phyloP scores from a whole-genome alignment of 2,329 filamentous ascomycete species.

The Alternaria viburni region DNA sequence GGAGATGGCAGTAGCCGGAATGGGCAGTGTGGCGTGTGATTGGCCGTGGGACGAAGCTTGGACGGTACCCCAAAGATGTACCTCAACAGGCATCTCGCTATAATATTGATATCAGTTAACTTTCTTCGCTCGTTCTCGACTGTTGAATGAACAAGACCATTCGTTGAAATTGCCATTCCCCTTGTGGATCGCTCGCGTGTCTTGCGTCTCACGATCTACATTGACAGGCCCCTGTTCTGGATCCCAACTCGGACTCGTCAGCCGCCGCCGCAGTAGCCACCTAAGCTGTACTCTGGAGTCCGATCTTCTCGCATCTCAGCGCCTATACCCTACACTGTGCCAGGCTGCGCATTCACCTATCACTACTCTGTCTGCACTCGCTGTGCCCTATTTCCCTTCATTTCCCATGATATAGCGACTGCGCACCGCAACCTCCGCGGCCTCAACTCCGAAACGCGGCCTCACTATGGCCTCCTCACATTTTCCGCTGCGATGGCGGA shows the following conservation, averaged over 20 bases:
- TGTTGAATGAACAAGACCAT: neutral
- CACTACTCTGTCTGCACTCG: neutral
- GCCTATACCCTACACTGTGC: slow-evolving; percentile 5
- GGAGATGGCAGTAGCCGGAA: slow-evolving; percentile 19
- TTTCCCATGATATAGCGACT: slow-evolving; percentile 46
- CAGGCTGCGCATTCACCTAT: neutral
- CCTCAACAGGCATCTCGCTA: slow-evolving; percentile 10
- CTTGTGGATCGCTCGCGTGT: slow-evolving; percentile 13
- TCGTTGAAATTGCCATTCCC: neutral
- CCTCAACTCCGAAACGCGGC: slow-evolving; percentile 18
- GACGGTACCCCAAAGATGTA: slow-evolving; percentile 13
- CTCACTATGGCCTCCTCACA: slow-evolving; percentile 35
- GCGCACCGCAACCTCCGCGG: slow-evolving; percentile 28
- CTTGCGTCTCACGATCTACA: neutral
- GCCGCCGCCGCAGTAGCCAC: slow-evolving; percentile 37
- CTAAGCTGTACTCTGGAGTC: slow-evolving; percentile 24
- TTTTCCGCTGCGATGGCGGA: slow-evolving; percentile 40
- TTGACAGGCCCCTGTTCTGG: slow-evolving; percentile 5
- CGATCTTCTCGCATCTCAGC: slow-evolving; percentile 11
- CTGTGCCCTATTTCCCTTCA: neutral
- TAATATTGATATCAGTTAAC: neutral
- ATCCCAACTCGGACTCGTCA: slow-evolving; percentile 33
- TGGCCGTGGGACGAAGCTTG: slow-evolving; percentile 23
- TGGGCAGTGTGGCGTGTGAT: slow-evolving; percentile 19
- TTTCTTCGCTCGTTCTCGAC: neutral